Percentiles rank a stretch among this genome's conserved stretches.
Evolutionary conservation across 1,139 yeast genomes (phyloP).

Genomic region (Geotrichum bryndzae): DNA sequence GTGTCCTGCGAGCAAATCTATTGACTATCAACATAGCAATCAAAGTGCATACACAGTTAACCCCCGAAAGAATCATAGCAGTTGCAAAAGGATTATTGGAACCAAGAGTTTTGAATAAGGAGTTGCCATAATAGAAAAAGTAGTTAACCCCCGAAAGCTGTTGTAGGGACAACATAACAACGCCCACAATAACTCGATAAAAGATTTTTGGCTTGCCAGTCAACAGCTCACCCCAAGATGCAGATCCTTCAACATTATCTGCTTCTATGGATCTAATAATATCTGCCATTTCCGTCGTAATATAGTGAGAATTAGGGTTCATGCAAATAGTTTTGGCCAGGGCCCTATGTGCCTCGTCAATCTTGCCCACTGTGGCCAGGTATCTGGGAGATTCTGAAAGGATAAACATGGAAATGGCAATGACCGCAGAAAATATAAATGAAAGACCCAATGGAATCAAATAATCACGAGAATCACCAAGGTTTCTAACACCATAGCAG

Average conservation of each 20-base stretch:
- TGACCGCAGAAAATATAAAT: conserved; percentile 42
- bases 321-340: conserved; percentile 59
- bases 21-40: conserved; percentile 63
- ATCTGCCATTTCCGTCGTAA: conserved; percentile 52
- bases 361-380: conserved; percentile 47
- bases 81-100: conserved; percentile 60
- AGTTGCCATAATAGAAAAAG: conserved; percentile 77
- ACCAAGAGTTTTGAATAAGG: conserved; percentile 72
- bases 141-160: conserved; percentile 78
- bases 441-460: conserved; percentile 54
- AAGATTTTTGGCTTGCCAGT: conserved; percentile 63
- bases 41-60: conserved; percentile 71
- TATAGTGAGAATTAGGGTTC: conserved; percentile 53
- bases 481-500: conserved; percentile 54
- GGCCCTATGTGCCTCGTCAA: conserved; percentile 55
- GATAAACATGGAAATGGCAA: conserved; percentile 50
- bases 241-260: conserved; percentile 58
- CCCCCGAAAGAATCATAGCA: conserved; percentile 69
- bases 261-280: conserved; percentile 59
- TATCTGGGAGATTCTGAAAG: conserved; percentile 81
- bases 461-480: conserved; percentile 47
- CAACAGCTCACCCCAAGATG: conserved; percentile 61
- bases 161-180: conserved; percentile 61
- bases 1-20: conserved; percentile 61
- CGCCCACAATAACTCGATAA: conserved; percentile 59